phyloP scores from a whole-genome alignment of 495 filamentous ascomycete species.

The Collariella sp. region DNA sequence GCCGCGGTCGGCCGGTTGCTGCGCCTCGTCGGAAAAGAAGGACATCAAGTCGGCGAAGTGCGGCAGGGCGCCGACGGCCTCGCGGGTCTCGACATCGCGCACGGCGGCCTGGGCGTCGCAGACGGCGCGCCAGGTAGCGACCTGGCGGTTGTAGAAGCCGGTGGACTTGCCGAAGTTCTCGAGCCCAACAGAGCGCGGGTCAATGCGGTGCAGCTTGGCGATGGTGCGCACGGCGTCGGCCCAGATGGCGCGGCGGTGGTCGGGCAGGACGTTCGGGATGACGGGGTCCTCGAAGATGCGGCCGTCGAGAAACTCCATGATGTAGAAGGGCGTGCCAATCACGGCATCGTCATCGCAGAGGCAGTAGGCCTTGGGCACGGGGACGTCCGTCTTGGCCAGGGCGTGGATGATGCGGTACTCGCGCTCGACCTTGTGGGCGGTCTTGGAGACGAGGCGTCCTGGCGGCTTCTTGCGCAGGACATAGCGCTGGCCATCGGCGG shows the following conservation, averaged over 20 bases:
- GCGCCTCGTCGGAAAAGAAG: constrained; percentile 61
- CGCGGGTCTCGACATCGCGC: constrained; percentile 64
- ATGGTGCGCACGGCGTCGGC: constrained; percentile 71
- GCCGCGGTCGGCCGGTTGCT: constrained; percentile 68
- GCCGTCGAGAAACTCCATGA: constrained; percentile 90
- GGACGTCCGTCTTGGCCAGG: constrained; percentile 68
- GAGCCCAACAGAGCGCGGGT: constrained; percentile 55
- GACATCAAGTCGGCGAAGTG: constrained; percentile 68
- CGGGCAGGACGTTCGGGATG: constrained; percentile 62
- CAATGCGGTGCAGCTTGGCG: constrained; percentile 75
- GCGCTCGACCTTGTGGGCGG: constrained; percentile 91
- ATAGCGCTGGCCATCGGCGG: constrained; percentile 55
- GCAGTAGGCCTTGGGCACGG: constrained; percentile 75
- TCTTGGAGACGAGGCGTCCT: constrained; percentile 80
- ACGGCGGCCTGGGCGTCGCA: constrained; percentile 66
- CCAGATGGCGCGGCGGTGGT: constrained; percentile 75
- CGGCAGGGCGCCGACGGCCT: constrained; percentile 72
- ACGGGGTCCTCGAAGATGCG: constrained; percentile 85
- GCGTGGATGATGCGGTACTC: constrained; percentile 88
- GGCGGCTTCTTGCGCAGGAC: constrained; percentile 96
- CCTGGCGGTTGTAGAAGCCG: constrained; percentile 83
- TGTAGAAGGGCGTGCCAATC: constrained; percentile 87
- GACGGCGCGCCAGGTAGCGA: constrained; percentile 71
- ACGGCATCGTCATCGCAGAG: constrained; percentile 74
- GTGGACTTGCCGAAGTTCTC: constrained; percentile 61